Conservation (phyloP, 2,329 filamentous ascomycete genomes). For the Lojkania enalia region DNA sequence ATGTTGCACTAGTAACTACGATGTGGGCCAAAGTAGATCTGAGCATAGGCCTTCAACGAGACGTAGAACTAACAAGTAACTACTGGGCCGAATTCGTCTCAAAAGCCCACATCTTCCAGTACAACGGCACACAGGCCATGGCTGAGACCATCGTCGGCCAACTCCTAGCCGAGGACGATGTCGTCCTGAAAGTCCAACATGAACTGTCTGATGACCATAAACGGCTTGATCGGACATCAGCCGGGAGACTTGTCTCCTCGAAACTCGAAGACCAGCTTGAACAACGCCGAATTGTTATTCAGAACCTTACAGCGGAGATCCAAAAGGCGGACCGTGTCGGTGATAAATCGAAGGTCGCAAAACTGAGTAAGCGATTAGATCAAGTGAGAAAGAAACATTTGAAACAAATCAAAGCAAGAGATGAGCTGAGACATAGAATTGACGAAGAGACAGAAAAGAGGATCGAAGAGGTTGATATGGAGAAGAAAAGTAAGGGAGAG, state of each 20-base stretch:
- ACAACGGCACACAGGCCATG: background rate
- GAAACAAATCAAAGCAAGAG: background rate
- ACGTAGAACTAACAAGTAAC: background rate
- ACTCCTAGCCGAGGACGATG: background rate
- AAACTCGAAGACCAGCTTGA: background rate
- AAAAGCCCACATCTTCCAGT: background rate
- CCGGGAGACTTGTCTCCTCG: background rate
- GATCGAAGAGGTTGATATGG: background rate
- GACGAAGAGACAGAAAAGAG: background rate
- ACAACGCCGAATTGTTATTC: background rate
- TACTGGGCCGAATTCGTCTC: background rate
- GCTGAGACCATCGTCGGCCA: background rate
- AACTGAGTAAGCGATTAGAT: background rate
- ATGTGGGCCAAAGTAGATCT: slow-evolving; percentile 13
- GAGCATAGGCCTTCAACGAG: background rate
- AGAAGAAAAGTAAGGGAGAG: background rate
- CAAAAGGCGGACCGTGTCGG: background rate
- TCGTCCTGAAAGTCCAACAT: background rate
- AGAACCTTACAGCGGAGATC: background rate
- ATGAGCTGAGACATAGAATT: background rate
- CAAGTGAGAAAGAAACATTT: background rate
- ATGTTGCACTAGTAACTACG: slow-evolving; percentile 24
- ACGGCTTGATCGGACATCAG: background rate
- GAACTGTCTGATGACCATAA: background rate
- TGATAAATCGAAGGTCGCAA: background rate